Evolutionary conservation across 257 asterid genomes (phyloP).

Genomic region (Plantago ovata): DNA sequence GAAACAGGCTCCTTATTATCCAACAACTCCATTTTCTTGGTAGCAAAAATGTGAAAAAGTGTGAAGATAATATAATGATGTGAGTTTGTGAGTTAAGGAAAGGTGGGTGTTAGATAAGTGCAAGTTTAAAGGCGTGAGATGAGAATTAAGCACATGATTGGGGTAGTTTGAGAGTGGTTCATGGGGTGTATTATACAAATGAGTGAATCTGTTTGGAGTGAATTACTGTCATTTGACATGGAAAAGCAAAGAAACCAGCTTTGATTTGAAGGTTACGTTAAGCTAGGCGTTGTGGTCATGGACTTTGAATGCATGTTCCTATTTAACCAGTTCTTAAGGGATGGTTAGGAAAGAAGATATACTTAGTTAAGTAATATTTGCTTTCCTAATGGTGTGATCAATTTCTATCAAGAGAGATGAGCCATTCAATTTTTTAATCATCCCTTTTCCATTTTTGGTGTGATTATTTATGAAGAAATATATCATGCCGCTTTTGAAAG

Average conservation of each 20-base stretch:
- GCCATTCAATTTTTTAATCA: neutral
- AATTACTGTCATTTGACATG: constrained; percentile 26
- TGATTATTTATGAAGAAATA: neutral
- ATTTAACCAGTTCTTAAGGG: constrained; percentile 30
- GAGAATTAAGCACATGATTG: constrained; percentile 54
- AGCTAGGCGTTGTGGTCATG: constrained; percentile 31
- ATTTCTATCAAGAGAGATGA: neutral
- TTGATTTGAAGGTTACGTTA: constrained; percentile 46
- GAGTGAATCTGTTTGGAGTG: constrained; percentile 20
- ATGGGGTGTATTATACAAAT: constrained; percentile 17
- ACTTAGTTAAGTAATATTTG: no score
- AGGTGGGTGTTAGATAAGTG: constrained; percentile 12
- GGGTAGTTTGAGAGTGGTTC: constrained; percentile 26
- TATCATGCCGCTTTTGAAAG: neutral
- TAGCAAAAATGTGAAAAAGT: neutral
- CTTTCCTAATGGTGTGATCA: constrained; percentile 1
- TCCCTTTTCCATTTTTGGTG: neutral
- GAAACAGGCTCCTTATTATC: constrained; percentile 22
- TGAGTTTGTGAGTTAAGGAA: constrained; percentile 16
- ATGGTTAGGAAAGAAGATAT: neutral
- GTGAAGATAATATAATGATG: constrained; percentile 1
- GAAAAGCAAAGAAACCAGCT: constrained; percentile 52
- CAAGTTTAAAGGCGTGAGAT: constrained; percentile 40
- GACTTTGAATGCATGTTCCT: constrained; percentile 37
- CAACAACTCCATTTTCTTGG: constrained; percentile 25